phyloP scores from a whole-genome alignment of 371 early-diverging fungal species.

The Apophysomyces trapeziformis region DNA sequence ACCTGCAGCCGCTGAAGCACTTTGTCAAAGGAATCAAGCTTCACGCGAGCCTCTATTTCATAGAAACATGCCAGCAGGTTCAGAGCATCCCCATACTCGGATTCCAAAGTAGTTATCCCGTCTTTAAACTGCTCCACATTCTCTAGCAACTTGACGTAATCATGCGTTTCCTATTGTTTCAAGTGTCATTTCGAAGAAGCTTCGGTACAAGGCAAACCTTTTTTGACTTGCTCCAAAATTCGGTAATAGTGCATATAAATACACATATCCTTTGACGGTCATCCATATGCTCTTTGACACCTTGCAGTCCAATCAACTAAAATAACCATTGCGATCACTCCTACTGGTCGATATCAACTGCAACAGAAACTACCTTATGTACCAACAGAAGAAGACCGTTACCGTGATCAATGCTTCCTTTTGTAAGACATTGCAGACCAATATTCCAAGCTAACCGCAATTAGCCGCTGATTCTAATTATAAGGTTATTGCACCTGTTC shows the following conservation, averaged over 20 bases:
- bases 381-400: slow-evolving; percentile 8
- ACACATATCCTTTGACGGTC: slow-evolving; percentile 11
- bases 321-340: neutral
- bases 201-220: neutral
- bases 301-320: neutral
- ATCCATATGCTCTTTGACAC: neutral
- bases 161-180: neutral
- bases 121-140: neutral
- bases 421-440: slow-evolving; percentile 18
- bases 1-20: neutral
- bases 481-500: slow-evolving; percentile 7
- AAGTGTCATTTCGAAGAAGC: neutral
- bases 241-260: slow-evolving; percentile 11
- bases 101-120: neutral
- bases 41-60: slow-evolving; percentile 11
- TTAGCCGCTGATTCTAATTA: neutral
- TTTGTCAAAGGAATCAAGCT: neutral
- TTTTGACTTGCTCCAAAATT: neutral
- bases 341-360: neutral
- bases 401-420: neutral
- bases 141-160: neutral
- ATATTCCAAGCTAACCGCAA: slow-evolving; percentile 20
- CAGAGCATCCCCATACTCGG: neutral
- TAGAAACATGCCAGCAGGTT: neutral
- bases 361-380: slow-evolving; percentile 14